A percentile compares a stretch with the other conserved stretches of the same genome.
Conservation (phyloP, 768 basidiomycete species). For the Mycena venus region DNA sequence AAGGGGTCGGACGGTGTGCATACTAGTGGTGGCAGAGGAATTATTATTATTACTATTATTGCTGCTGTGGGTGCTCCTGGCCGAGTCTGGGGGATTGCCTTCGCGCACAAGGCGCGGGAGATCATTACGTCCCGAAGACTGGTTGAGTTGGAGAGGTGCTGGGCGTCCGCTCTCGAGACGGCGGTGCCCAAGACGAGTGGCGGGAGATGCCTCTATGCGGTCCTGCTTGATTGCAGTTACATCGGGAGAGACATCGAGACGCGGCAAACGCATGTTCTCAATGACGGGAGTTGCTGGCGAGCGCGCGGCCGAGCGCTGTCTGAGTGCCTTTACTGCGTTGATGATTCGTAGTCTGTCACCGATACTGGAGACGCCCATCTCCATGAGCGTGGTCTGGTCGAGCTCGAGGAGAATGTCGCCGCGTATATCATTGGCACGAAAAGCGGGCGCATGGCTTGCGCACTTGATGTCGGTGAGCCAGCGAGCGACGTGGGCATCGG, state of each 20-base stretch:
- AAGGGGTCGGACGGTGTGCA: slow-evolving; percentile 58
- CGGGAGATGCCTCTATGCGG: slow-evolving; percentile 43
- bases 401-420: slow-evolving; percentile 94
- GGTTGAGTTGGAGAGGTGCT: slow-evolving; percentile 83
- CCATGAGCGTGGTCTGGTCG: slow-evolving; percentile 88
- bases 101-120: slow-evolving; percentile 83
- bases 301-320: slow-evolving; percentile 65
- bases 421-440: slow-evolving; percentile 90
- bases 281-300: slow-evolving; percentile 32
- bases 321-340: slow-evolving; percentile 84
- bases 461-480: slow-evolving; percentile 90
- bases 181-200: slow-evolving; percentile 51
- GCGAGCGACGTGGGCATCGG: slow-evolving; percentile 74
- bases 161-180: slow-evolving; percentile 77
- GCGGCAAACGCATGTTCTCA: slow-evolving; percentile 23
- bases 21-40: not conserved
- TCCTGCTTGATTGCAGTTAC: slow-evolving; percentile 21
- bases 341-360: slow-evolving; percentile 93
- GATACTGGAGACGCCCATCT: slow-evolving; percentile 91
- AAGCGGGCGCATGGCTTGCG: slow-evolving; percentile 72
- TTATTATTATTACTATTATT: not conserved
- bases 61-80: slow-evolving; percentile 43
- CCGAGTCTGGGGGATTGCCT: slow-evolving; percentile 68
- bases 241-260: slow-evolving; percentile 31
- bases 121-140: slow-evolving; percentile 65